These are phyloP conservation scores for Alnus rubra DNA, from an alignment of 306 rosid genomes.

Conservation along the genomic window DNA sequence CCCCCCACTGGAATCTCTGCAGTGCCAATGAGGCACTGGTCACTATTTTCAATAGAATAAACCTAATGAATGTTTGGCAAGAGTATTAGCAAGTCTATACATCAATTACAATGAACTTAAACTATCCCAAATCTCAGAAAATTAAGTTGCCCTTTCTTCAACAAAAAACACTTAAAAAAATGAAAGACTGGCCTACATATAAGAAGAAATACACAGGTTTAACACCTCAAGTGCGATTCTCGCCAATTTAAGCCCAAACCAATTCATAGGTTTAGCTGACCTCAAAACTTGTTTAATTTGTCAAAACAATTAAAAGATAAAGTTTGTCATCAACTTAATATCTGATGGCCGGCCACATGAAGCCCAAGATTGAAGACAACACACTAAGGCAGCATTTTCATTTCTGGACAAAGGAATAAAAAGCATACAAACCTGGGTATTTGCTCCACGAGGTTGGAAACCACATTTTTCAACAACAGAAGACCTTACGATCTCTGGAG, in stretches of 20 bases:
- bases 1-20: slow-evolving; percentile 99
- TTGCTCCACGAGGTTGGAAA: slow-evolving; percentile 89
- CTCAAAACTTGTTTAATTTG: background rate
- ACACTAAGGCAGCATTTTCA: slow-evolving; percentile 10
- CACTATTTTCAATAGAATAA: slow-evolving; percentile 82
- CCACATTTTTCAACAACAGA: slow-evolving; percentile 96
- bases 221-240: background rate
- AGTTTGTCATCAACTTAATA: slow-evolving; percentile 14
- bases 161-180: background rate
- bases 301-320: slow-evolving; percentile 17
- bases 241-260: background rate
- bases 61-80: slow-evolving; percentile 53
- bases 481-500: slow-evolving; percentile 96
- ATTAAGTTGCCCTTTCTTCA: background rate
- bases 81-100: slow-evolving; percentile 29
- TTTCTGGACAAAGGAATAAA: background rate
- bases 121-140: slow-evolving; percentile 1
- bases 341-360: slow-evolving; percentile 4
- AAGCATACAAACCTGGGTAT: slow-evolving; percentile 73
- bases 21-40: slow-evolving; percentile 97
- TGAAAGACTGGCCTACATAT: background rate
- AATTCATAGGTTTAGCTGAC: background rate
- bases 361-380: slow-evolving; percentile 9
- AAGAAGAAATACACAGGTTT: background rate
- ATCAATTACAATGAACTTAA: slow-evolving; percentile 20